Evolutionary conservation across 2,329 filamentous ascomycete genomes (phyloP), one percentile per base, ranked within the genome.

Genomic region (Penicillium sp.): DNA sequence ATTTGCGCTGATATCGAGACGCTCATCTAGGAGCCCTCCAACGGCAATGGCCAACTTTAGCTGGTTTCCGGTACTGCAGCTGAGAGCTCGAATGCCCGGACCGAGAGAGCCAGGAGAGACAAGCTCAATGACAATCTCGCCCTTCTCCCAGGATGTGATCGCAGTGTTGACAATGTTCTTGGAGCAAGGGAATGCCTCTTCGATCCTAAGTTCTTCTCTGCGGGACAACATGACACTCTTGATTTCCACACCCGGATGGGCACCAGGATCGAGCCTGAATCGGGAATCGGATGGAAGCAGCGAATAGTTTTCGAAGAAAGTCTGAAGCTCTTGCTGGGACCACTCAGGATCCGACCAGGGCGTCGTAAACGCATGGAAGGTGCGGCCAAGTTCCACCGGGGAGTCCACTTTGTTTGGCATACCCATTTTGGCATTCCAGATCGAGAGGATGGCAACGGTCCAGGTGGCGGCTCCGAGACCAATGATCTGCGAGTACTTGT

Each of bases 271-370:
- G 7, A 82, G 61, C 16, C 62, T 69, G 57, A 76, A 77, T 4
- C 78, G 73, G 29, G 77, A 71, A 37, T 79, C 76, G 16, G 71
- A 67, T 1, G 77, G 72, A 2, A 76, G 69, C n/a, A 72, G 65
- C 11, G 69, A 69, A 9, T 80, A 65, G 35, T 71, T 76, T 40
- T 81, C 73, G 53, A 74, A 77, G 46, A 79, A 74, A 2, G 74
- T 75, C 48, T 78, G 72, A n/a, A 82, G 69, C 56, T 82, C 80
- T 53, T 77, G 77, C 60, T 81, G 80, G 13, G 79, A 82, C 68
- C 76, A 79, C 44, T 79, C 70, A 3, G 73, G 73, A 58, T 81
- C 77, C 32, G 65, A 56, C 62, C 76, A 77, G 5, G 73, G 71
- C 2, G 74, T 74, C 10, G 73, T 75, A 58, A 79, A 79, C 7